Base-by-base conservation (phyloP, 2,329 filamentous ascomycete genomes). In the Colletotrichum salicis region DNA sequence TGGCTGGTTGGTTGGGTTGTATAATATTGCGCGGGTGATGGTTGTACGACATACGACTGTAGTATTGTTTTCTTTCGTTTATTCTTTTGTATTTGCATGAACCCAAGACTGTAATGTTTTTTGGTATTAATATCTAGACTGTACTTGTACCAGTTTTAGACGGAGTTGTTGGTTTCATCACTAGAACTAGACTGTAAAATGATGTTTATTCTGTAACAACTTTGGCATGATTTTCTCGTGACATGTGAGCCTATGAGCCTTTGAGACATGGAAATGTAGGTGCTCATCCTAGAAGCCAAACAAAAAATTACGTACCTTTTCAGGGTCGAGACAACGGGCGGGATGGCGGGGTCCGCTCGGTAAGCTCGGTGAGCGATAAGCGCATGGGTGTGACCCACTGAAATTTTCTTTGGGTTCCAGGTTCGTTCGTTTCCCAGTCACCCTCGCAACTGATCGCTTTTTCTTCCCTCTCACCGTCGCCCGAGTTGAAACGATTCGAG, bases 281-380 rank as follows among this genome's bases (percentile, higher is more conserved):
- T 48, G 19, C 41, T 48, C 41, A 48, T n/a, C 41, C 19, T n/a
- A n/a, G 19, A 45, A 1, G 2, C 3, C 2, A 0, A 45, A 2
- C 41, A 10, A 45, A 45, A 45, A 10, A 15, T 19, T 48, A 48
- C 41, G 41, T 48, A n/a, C 19, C 19, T n/a, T n/a, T 48, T 10
- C 41, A 48, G 64, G 64, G 10, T 51, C 75, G 33, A 12, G 11
- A 4, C n/a, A 7, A 1, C 8, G 67, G 56, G 52, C 52, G 67
- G 74, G 33, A 68, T 76, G 66, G 73, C 66, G 80, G 76, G 48
- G 74, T 33, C 75, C 75, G 4, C n/a, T 58, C 54, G 62, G 59
- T 62, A 45, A 52, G 41, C 7, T 12, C 59, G 59, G 59, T 62
- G 59, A 62, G n/a, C 59, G 59, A 62, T 62, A 62, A 62, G 59